phyloP scores from a whole-genome alignment of 768 basidiomycete genomes.

The Pisolithus sp. region DNA sequence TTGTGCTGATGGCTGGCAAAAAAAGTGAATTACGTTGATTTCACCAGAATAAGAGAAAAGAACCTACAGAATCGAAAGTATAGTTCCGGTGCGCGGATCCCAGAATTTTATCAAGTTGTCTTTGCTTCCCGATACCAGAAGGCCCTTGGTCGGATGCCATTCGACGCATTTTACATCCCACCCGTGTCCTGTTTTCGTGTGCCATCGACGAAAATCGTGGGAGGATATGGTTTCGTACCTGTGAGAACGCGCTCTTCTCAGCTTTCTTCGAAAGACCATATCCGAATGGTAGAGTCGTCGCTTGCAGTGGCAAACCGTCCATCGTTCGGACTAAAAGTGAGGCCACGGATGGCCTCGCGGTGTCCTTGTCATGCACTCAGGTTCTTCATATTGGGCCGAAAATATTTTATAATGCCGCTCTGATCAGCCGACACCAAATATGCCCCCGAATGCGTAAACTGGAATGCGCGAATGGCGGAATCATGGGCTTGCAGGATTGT shows the following conservation, averaged over 20 bases:
- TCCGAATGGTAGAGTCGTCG: conserved; percentile 89
- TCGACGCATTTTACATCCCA: conserved; percentile 99
- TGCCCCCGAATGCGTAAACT: conserved; percentile 89
- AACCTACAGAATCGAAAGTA: conserved; percentile 84
- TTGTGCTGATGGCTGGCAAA: conserved; percentile 83
- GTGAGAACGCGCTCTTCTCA: conserved; percentile 83
- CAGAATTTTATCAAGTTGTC: conserved; percentile 99
- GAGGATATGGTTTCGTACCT: conserved; percentile 36
- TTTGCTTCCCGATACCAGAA: conserved; percentile 92
- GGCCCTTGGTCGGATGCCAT: conserved; percentile 97
- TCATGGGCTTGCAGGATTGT: conserved; percentile 99
- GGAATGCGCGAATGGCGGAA: conserved; percentile 82
- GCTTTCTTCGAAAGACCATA: conserved; percentile 93
- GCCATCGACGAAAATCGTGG: conserved; percentile 8
- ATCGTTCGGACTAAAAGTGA: conserved; percentile 91
- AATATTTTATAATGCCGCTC: conserved; percentile 94
- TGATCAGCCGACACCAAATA: conserved; percentile 93
- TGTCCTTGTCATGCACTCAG: conserved; percentile 91
- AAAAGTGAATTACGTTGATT: no score
- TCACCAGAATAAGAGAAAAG: neutral
- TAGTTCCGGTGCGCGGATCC: conserved; percentile 92
- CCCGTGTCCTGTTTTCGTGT: conserved; percentile 68
- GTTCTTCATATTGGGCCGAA: conserved; percentile 99
- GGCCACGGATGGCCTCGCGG: conserved; percentile 86
- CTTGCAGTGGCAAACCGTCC: conserved; percentile 89